These are phyloP conservation scores for Thraustotheca clavata DNA, from an alignment of 352 stramenopile genomes.

Conservation along the genomic window DNA sequence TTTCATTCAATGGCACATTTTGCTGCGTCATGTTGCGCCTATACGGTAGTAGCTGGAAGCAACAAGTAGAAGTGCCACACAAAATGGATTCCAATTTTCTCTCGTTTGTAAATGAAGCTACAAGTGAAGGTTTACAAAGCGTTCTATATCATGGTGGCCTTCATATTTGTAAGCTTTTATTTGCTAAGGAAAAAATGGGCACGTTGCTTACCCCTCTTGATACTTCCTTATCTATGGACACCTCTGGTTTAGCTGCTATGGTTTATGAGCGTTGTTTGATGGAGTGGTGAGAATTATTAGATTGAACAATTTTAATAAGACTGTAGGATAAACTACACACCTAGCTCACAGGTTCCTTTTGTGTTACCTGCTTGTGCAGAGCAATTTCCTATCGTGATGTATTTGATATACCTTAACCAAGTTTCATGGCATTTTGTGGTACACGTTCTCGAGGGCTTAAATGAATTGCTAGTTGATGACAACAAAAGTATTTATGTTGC, in stretches of 20 bases:
- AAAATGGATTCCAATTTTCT: not conserved
- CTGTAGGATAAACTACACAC: no score
- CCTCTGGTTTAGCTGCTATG: not conserved
- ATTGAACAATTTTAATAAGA: no score
- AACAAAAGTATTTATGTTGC: not conserved
- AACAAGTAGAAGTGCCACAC: not conserved
- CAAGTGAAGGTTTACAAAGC: not conserved
- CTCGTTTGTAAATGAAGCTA: not conserved
- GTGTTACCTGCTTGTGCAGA: no score
- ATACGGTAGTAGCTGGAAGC: not conserved
- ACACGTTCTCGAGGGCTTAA: not conserved
- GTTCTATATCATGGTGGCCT: not conserved
- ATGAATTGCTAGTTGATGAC: not conserved
- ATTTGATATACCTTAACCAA: not conserved
- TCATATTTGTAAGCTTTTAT: not conserved
- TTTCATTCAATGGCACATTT: not conserved
- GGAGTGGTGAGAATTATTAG: no score
- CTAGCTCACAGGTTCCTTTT: no score
- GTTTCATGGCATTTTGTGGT: not conserved
- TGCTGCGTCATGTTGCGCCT: not conserved
- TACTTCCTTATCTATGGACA: not conserved
- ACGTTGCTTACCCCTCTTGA: not conserved
- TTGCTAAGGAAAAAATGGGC: not conserved
- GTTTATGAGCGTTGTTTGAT: not conserved
- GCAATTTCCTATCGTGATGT: constrained; percentile 1